phyloP scores from a whole-genome alignment of 2,329 filamentous ascomycete species.

The Paraphaeosphaeria sporulosa region DNA sequence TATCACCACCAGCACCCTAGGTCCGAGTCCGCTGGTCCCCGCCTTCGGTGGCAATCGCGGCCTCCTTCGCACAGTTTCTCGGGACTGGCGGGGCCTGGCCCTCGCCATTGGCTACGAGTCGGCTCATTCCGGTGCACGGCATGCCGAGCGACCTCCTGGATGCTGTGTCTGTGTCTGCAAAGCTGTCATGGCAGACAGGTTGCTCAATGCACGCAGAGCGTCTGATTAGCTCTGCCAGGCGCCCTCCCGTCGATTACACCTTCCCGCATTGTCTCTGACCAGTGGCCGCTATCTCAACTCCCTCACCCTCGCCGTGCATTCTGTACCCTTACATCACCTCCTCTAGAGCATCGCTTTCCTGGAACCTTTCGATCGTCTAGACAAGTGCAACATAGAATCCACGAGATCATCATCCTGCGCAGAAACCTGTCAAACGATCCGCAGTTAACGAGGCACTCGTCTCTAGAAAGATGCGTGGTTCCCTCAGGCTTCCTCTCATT shows the following conservation, averaged over 20 bases:
- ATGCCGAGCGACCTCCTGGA: background rate
- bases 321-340: background rate
- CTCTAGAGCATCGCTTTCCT: background rate
- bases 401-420: background rate
- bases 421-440: too few species aligned
- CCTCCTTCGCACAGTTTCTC: conserved; percentile 33
- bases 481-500: too few species aligned
- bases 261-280: background rate
- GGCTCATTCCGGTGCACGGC: conserved; percentile 8
- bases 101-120: conserved; percentile 26
- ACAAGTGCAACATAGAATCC: background rate
- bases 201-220: background rate
- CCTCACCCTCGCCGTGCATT: background rate
- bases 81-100: conserved; percentile 24
- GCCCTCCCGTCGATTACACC: background rate
- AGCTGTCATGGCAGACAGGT: background rate
- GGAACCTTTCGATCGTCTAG: background rate
- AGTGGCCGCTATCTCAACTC: background rate
- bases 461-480: too few species aligned
- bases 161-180: background rate
- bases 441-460: too few species aligned
- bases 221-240: background rate
- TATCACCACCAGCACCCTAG: conserved; percentile 25
- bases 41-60: conserved; percentile 29
- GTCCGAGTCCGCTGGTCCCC: conserved; percentile 25